These are phyloP conservation scores for Earliella scabrosa DNA, from an alignment of 1,284 basidiomycete genomes.

Conservation along the genomic window DNA sequence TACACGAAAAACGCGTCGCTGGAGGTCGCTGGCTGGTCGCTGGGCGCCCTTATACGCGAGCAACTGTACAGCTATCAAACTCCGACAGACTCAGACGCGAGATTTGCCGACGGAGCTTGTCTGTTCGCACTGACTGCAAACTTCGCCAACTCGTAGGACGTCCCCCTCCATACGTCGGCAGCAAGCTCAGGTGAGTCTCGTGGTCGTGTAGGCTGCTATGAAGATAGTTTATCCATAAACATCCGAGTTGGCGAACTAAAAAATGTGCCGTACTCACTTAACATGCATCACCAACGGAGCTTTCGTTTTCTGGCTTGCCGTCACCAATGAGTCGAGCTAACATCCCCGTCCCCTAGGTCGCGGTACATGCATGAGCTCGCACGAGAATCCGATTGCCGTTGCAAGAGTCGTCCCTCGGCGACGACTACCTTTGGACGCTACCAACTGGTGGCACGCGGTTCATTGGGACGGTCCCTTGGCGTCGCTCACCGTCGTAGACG, in stretches of 20 bases:
- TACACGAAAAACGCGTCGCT: not conserved
- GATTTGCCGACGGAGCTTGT: not conserved
- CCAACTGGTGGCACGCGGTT: no score
- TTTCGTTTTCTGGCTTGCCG: slow-evolving; percentile 9
- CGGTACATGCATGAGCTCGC: no score
- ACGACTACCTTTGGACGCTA: no score
- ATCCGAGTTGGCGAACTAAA: slow-evolving; percentile 68
- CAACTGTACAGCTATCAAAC: slow-evolving; percentile 36
- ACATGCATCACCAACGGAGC: slow-evolving; percentile 86
- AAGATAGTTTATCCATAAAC: slow-evolving; percentile 67
- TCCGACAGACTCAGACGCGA: slow-evolving; percentile 25
- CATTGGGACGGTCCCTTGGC: no score
- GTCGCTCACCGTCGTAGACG: not conserved
- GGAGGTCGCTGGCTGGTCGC: no score
- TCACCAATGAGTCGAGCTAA: not conserved
- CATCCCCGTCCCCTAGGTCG: no score
- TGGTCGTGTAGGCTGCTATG: slow-evolving; percentile 36
- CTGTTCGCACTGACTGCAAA: not conserved
- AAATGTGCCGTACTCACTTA: slow-evolving; percentile 69
- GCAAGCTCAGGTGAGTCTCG: slow-evolving; percentile 26
- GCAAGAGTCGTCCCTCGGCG: no score
- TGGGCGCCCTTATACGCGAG: slow-evolving; percentile 22
- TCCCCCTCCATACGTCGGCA: not conserved
- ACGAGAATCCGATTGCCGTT: no score
- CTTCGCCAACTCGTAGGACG: no score